These are phyloP conservation scores for Blumeriella jaapii DNA, from an alignment of 2,329 filamentous ascomycete species.

Conservation along the genomic window DNA sequence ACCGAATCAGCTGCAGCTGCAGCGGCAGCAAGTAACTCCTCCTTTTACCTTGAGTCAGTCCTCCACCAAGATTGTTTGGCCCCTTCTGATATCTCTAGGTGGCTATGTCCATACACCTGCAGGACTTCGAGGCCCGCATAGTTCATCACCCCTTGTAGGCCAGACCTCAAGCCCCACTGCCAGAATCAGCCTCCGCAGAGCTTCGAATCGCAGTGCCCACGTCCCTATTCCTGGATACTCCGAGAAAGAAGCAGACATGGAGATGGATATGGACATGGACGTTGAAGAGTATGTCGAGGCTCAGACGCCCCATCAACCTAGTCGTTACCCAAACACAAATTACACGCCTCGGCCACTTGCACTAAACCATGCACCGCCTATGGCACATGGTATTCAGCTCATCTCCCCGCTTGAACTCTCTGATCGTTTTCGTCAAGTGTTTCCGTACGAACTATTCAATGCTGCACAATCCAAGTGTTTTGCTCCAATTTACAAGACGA, in stretches of 20 bases:
- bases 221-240: neutral
- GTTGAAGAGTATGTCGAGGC: slow-evolving; percentile 1
- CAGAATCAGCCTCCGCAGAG: slow-evolving; percentile 20
- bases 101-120: slow-evolving; percentile 14
- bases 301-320: slow-evolving; percentile 8
- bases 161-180: slow-evolving; percentile 22
- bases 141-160: slow-evolving; percentile 16
- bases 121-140: slow-evolving; percentile 1
- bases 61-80: neutral
- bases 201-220: slow-evolving; percentile 5
- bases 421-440: slow-evolving; percentile 57
- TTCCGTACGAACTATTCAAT: slow-evolving; percentile 67
- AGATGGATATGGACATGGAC: slow-evolving; percentile 1
- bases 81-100: slow-evolving; percentile 15
- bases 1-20: slow-evolving; percentile 17
- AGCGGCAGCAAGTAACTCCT: slow-evolving; percentile 21
- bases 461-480: slow-evolving; percentile 77
- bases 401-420: slow-evolving; percentile 50
- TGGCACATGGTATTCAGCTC: slow-evolving; percentile 41
- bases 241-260: neutral
- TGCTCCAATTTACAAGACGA: slow-evolving; percentile 47
- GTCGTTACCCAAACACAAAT: neutral
- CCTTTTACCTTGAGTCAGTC: slow-evolving; percentile 23
- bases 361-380: slow-evolving; percentile 23
- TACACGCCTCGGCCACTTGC: slow-evolving; percentile 9